Conservation (phyloP, 164 flowering plant genomes). For the Dillenia suffruticosa region DNA sequence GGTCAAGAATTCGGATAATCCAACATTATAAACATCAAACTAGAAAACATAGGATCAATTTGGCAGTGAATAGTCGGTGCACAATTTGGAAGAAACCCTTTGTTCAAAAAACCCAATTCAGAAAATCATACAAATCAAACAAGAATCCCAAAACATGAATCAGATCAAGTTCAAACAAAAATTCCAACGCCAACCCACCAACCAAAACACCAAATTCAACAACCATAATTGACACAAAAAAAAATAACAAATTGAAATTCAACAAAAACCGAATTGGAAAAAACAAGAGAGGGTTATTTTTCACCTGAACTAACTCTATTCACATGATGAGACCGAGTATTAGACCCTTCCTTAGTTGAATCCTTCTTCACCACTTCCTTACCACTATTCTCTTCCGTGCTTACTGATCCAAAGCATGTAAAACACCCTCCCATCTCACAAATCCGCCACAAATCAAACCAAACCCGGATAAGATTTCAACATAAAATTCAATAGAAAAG, state of each 20-base stretch:
- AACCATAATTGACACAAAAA: neutral
- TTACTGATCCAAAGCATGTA: conserved; percentile 60
- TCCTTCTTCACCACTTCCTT: conserved; percentile 23
- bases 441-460: conserved; percentile 20
- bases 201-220: neutral
- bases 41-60: too few relatives aligned
- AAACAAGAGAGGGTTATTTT: neutral
- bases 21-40: too few relatives aligned
- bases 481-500: neutral
- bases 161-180: neutral
- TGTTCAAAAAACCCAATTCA: too few relatives aligned
- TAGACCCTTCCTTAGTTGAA: conserved; percentile 18
- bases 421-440: conserved; percentile 64
- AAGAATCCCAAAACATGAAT: too few relatives aligned
- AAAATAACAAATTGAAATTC: neutral
- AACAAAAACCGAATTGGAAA: conserved; percentile 1
- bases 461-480: conserved; percentile 6
- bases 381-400: conserved; percentile 28
- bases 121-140: too few relatives aligned
- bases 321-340: conserved; percentile 11
- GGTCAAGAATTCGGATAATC: too few relatives aligned
- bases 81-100: too few relatives aligned
- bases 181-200: conserved; percentile 10
- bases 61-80: too few relatives aligned
- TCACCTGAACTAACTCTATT: conserved; percentile 23